Base-by-base conservation (phyloP, 2,329 filamentous ascomycete species). In the Cladosporium sp. region DNA sequence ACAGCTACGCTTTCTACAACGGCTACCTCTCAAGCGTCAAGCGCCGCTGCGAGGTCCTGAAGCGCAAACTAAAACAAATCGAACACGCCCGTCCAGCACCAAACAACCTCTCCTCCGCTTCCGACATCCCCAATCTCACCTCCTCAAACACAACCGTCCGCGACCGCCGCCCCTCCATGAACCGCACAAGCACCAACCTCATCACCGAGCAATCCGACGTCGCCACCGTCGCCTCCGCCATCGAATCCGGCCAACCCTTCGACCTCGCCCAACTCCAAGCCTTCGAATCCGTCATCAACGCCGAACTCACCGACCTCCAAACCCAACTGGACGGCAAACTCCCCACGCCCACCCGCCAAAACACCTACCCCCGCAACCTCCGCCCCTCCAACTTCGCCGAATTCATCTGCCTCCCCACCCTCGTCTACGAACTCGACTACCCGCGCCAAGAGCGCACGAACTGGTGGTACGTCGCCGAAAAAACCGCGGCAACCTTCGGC, bases 351-450 rank as follows among this genome's bases (percentile, higher is more conserved):
- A 47, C 68, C 58, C 49, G 66, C 58, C 15, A 67, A 56, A 58
- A 77, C 69, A 53, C 75, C 65, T 91, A 91, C 60, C 86, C 86
- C 0, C 72, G 78, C 42, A 91, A 90, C 60, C 72, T 91, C 32
- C 86, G 79, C 0, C 57, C 82, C 9, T 25, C 25, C 3, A 83
- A 86, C 61, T 83, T 86, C 57, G 80, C 82, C 61, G 84, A 88
- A 62, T 92, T 85, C 74, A 83, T 86, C 43, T 78, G 83, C 38
- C 73, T 91, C 8, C 87, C 87, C 3, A 91, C 86, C 0, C 71
- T 90, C 4, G 84, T 90, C 12, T 92, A 91, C 64, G 87, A 92
- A 63, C 76, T 87, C 38, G 83, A 87, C 59, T 91, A 91, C 60
- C 86, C 87, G 2, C 78, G 85, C n/a, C 76, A 78, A 38, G 79